Evolutionary conservation across 768 basidiomycete species (phyloP), one percentile per base, ranked within the genome.

Genomic region (Butyriboletus loyo): DNA sequence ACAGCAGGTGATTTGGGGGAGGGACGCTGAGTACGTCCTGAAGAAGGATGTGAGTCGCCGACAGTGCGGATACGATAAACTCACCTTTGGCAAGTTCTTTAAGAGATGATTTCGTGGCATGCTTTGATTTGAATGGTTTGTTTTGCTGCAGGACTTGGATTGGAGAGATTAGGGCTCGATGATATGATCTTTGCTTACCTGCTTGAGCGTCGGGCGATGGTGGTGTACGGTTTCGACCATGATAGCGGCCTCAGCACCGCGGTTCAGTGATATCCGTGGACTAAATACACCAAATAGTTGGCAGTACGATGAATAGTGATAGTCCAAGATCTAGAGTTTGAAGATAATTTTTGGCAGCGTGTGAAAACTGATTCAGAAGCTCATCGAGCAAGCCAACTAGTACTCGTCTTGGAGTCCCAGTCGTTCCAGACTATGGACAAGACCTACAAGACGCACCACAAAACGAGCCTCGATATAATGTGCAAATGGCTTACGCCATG

Each of bases 51-150:
- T 17, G 56, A 55, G 37, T 10, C 37, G 2, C 5, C 2, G 19
- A 36, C 1, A 24, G 46, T 35, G 35, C 28, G 25, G 28, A 40
- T n/a, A 45, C 17, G 32, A 52, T 13, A 15, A 25, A 42, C 65
- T 32, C 39, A 85, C 93, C 94, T 77, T 96, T 96, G 30, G 91
- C 85, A 38, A 81, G 80, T 40, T 91, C 89, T 70, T 89, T 93
- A 35, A 97, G 62, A 0, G 88, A 77, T 1, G 87, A 83, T 72
- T 97, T 97, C 13, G 89, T 82, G 2, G 92, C 82, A 75, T 94
- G 90, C 66, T 85, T 89, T 2, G 92, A 92, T 73, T 98, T 98
- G 78, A 89, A 98, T 2, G 80, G 60, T 70, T 98, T 98, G 72
- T 98, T 97, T 77, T 84, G 75, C 91, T 94, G 57, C 15, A 19